These are phyloP conservation scores for Suhomyces maxii DNA, from an alignment of 1,139 yeast species.

Conservation along the genomic window DNA sequence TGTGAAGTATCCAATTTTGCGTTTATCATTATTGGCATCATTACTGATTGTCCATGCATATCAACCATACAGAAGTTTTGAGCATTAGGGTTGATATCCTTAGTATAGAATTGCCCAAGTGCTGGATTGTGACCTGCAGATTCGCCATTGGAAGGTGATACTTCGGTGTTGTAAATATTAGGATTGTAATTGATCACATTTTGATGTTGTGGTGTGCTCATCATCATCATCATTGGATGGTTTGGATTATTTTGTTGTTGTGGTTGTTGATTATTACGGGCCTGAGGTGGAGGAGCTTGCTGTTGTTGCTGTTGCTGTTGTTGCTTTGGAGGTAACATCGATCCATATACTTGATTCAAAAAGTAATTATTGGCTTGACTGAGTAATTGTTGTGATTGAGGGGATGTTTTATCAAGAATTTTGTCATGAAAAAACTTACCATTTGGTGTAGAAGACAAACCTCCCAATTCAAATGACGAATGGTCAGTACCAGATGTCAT, in stretches of 20 bases:
- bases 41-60: conserved; percentile 15
- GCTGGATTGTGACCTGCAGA: conserved; percentile 4
- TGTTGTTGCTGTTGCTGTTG: conserved; percentile 16
- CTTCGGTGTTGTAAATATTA: conserved; percentile 9
- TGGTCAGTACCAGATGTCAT: conserved; percentile 26
- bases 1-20: conserved; percentile 6
- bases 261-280: conserved; percentile 17
- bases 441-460: conserved; percentile 44
- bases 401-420: conserved; percentile 43
- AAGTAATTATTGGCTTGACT: conserved; percentile 21
- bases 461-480: conserved; percentile 40
- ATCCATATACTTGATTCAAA: conserved; percentile 20
- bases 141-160: conserved; percentile 10
- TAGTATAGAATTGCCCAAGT: conserved; percentile 3
- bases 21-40: conserved; percentile 14
- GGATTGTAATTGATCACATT: conserved; percentile 16
- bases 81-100: conserved; percentile 8
- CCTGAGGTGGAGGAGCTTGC: conserved; percentile 11
- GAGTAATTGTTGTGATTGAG: conserved; percentile 24
- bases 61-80: conserved; percentile 13
- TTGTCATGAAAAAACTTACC: conserved; percentile 42
- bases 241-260: conserved; percentile 8
- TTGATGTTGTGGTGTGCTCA: conserved; percentile 48
- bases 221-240: conserved; percentile 28
- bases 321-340: conserved; percentile 31